These are phyloP conservation scores for Trichoderma asperelloides DNA, from an alignment of 495 filamentous ascomycete species.

Conservation along the genomic window DNA sequence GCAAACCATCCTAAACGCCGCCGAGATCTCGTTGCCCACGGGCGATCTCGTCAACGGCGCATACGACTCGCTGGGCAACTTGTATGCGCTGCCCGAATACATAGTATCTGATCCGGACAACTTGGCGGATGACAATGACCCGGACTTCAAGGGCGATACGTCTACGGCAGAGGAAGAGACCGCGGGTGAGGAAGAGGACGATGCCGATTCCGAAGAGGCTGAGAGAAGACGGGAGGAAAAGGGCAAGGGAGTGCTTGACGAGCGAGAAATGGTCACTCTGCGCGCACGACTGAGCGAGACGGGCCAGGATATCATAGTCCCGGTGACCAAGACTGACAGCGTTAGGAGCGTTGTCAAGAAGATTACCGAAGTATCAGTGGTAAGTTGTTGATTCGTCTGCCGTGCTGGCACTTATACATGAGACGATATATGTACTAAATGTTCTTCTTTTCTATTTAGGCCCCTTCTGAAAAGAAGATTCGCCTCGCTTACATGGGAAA, in stretches of 20 bases:
- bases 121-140: conserved; percentile 34
- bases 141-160: conserved; percentile 32
- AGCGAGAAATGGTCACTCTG: conserved; percentile 48
- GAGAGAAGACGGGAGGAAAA: conserved; percentile 59
- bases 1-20: conserved; percentile 69
- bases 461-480: conserved; percentile 46
- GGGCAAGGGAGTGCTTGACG: conserved; percentile 43
- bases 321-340: conserved; percentile 49
- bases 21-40: conserved; percentile 70
- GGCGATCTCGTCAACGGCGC: conserved; percentile 63
- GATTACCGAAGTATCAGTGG: conserved; percentile 55
- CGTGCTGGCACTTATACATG: neutral
- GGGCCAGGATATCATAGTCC: conserved; percentile 54
- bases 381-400: conserved; percentile 32
- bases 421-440: conserved; percentile 14
- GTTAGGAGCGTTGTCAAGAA: conserved; percentile 53
- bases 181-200: conserved; percentile 38
- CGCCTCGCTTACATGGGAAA: conserved; percentile 72
- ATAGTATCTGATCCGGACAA: conserved; percentile 70
- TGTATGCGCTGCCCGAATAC: conserved; percentile 69
- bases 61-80: conserved; percentile 68
- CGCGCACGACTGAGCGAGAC: conserved; percentile 63
- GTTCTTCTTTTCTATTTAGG: conserved; percentile 24
- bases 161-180: conserved; percentile 34
- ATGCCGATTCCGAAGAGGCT: conserved; percentile 40